Evolutionary conservation across 495 filamentous ascomycete species (phyloP).

Genomic region (Staphylotrichum tortipilum): DNA sequence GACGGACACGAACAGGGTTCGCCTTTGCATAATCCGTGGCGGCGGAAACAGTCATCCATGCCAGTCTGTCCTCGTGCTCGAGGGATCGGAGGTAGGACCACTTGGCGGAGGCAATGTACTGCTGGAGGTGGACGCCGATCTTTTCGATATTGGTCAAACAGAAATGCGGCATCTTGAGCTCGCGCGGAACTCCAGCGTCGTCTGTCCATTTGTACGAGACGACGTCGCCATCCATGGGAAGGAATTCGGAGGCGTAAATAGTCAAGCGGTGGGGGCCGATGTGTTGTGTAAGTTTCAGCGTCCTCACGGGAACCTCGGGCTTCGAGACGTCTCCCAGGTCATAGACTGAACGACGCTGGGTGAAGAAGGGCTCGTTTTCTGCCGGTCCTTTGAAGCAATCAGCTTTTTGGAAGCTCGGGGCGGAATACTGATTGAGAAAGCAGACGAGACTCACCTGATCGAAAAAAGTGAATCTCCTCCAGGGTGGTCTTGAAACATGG

Average conservation of each 20-base stretch:
- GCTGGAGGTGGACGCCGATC: conserved; percentile 9
- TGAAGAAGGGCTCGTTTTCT: conserved; percentile 23
- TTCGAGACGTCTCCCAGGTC: conserved; percentile 17
- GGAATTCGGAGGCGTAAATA: conserved; percentile 24
- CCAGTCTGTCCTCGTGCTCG: conserved; percentile 11
- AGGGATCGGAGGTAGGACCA: conserved; percentile 14
- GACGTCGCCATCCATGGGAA: conserved; percentile 15
- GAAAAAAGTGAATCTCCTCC: conserved; percentile 22
- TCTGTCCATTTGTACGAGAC: conserved; percentile 21
- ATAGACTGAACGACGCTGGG: conserved; percentile 3
- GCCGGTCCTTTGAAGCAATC: conserved; percentile 15
- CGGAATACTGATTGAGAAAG: no score
- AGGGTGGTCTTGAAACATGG: conserved; percentile 21
- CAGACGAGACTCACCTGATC: conserved; percentile 11
- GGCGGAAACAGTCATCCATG: conserved; percentile 14
- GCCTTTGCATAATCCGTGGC: conserved; percentile 14
- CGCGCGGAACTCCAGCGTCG: not conserved
- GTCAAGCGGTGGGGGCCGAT: conserved; percentile 17
- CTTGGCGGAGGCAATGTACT: conserved; percentile 20
- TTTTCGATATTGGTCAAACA: conserved; percentile 21
- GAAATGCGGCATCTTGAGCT: conserved; percentile 19
- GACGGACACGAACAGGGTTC: conserved; percentile 9
- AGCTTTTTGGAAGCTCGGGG: not conserved
- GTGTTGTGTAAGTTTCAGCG: conserved; percentile 19
- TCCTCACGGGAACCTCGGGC: conserved; percentile 12